Evolutionary conservation across 441 rosid genomes (phyloP).

Genomic region (Hypseocharis bilobata): DNA sequence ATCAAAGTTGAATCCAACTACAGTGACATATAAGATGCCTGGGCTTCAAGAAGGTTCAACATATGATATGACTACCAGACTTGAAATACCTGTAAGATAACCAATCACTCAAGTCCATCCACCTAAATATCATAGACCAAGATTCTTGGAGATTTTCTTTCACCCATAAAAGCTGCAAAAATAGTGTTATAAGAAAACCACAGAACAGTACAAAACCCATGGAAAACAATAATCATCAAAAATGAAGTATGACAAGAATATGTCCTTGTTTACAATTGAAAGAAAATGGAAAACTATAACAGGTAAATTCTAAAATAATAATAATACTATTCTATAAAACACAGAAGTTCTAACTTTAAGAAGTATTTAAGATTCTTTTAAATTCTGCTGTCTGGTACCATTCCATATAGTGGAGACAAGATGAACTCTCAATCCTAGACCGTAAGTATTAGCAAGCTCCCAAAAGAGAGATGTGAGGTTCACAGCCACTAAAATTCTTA

Average conservation of each 20-base stretch:
- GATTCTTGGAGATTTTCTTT: constrained; percentile 84
- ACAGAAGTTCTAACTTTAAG: too few relatives aligned
- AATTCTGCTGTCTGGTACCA: too few relatives aligned
- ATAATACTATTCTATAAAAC: too few relatives aligned
- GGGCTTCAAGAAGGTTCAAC: constrained; percentile 4
- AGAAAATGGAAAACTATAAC: too few relatives aligned
- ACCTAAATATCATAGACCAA: constrained; percentile 85
- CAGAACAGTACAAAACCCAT: background rate
- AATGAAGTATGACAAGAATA: background rate
- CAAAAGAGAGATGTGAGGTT: too few relatives aligned
- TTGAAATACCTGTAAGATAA: constrained; percentile 59
- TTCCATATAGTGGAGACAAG: too few relatives aligned
- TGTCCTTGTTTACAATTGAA: too few relatives aligned
- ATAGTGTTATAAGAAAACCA: constrained; percentile 12
- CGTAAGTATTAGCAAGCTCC: too few relatives aligned
- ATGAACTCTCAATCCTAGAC: too few relatives aligned
- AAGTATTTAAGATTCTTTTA: too few relatives aligned
- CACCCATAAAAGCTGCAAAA: constrained; percentile 84
- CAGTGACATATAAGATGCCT: background rate
- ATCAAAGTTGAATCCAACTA: background rate
- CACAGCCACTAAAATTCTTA: too few relatives aligned
- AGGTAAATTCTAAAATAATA: too few relatives aligned
- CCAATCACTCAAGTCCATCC: constrained; percentile 99
- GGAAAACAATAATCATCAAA: background rate
- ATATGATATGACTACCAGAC: constrained; percentile 12